These are phyloP conservation scores for Zymoseptoria brevis DNA, from an alignment of 2,329 filamentous ascomycete genomes.

Conservation along the genomic window DNA sequence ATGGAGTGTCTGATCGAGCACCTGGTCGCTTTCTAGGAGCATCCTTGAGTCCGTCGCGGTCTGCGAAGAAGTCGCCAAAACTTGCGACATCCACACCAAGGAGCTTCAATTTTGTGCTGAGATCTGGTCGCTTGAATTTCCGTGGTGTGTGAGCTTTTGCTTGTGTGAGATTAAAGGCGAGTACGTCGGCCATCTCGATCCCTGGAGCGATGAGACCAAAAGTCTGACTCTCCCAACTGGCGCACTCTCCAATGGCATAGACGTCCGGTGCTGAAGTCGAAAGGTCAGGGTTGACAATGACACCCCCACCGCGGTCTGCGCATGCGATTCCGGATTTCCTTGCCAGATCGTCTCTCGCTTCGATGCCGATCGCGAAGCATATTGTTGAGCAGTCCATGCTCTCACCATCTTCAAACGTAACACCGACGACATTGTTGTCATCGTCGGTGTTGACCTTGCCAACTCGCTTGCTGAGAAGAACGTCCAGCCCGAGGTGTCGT, in stretches of 20 bases:
- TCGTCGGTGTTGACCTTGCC: slow-evolving; percentile 61
- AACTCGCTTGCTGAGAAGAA: slow-evolving; percentile 69
- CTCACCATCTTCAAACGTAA: slow-evolving; percentile 75
- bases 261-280: slow-evolving; percentile 64
- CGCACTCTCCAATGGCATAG: slow-evolving; percentile 86
- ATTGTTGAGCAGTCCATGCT: slow-evolving; percentile 69
- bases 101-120: slow-evolving; percentile 87
- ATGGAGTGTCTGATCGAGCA: slow-evolving; percentile 14
- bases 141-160: slow-evolving; percentile 63
- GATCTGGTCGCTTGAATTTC: slow-evolving; percentile 70
- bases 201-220: slow-evolving; percentile 86
- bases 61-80: slow-evolving; percentile 90
- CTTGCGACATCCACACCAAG: slow-evolving; percentile 86
- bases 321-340: slow-evolving; percentile 61
- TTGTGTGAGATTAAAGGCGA: slow-evolving; percentile 84
- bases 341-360: slow-evolving; percentile 70
- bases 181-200: slow-evolving; percentile 85
- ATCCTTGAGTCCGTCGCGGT: slow-evolving; percentile 69
- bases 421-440: slow-evolving; percentile 60
- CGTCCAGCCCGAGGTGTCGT: slow-evolving; percentile 66
- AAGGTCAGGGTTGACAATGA: slow-evolving; percentile 60
- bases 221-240: slow-evolving; percentile 78
- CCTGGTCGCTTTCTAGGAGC: slow-evolving; percentile 53
- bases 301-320: slow-evolving; percentile 65
- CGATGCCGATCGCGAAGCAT: slow-evolving; percentile 86